phyloP scores from a whole-genome alignment of 495 filamentous ascomycete species.

The Neurospora sp. region DNA sequence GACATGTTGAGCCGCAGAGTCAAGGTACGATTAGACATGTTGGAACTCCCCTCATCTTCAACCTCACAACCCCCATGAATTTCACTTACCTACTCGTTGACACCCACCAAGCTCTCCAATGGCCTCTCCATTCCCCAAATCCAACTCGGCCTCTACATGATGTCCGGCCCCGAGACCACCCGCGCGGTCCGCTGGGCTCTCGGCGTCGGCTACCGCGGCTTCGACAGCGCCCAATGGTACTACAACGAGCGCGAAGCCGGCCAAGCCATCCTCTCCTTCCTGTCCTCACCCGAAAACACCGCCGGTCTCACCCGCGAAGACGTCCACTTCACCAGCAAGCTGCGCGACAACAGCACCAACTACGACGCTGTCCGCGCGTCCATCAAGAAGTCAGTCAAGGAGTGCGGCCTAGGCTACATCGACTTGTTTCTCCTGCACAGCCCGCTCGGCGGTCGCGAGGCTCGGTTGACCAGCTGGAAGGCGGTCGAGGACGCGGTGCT shows the following conservation, averaged over 20 bases:
- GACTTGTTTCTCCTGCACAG: conserved; percentile 62
- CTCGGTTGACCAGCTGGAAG: conserved; percentile 50
- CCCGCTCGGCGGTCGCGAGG: conserved; percentile 51
- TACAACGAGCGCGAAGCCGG: conserved; percentile 52
- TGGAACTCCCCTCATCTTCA: background rate
- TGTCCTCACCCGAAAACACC: conserved; percentile 30
- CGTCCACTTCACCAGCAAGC: conserved; percentile 60
- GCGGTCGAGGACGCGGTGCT: conserved; percentile 56
- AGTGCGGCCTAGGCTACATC: conserved; percentile 52
- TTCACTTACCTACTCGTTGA: background rate
- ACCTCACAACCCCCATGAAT: background rate
- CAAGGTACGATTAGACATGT: background rate
- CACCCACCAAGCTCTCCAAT: conserved; percentile 40
- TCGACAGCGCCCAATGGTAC: conserved; percentile 59
- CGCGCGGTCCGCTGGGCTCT: conserved; percentile 42
- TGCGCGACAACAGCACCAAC: conserved; percentile 41
- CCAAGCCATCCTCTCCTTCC: conserved; percentile 41
- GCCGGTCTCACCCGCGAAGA: conserved; percentile 42
- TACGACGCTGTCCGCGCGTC: conserved; percentile 47
- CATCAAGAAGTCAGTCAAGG: conserved; percentile 44
- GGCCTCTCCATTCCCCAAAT: conserved; percentile 50
- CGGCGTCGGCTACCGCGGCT: conserved; percentile 30
- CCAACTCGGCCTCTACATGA: conserved; percentile 58
- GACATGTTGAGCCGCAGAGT: conserved; percentile 3
- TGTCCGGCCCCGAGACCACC: conserved; percentile 38